Evolutionary conservation across 495 filamentous ascomycete genomes (phyloP).

Genomic region (Haplographium delicatum): DNA sequence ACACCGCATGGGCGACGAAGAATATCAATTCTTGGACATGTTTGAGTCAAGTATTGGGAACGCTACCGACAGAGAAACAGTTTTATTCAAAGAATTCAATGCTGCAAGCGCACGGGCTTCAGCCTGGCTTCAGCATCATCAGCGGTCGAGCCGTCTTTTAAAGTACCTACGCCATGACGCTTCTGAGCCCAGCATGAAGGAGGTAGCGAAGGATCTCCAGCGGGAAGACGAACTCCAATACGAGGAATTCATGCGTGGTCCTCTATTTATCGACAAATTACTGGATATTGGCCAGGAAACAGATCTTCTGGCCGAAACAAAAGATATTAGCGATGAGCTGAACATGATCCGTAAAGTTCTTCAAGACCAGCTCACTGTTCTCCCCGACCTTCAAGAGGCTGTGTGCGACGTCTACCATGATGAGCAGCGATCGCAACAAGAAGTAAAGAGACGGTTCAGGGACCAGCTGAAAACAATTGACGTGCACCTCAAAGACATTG

Average conservation of each 20-base stretch:
- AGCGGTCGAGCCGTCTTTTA: conserved; percentile 40
- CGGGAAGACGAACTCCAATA: conserved; percentile 13
- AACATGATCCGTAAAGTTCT: conserved; percentile 63
- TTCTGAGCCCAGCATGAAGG: conserved; percentile 11
- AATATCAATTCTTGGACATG: conserved; percentile 69
- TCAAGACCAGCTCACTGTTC: conserved; percentile 51
- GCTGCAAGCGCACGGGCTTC: conserved; percentile 55
- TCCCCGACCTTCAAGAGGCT: conserved; percentile 48
- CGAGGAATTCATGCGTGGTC: conserved; percentile 23
- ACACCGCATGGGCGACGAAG: conserved; percentile 54
- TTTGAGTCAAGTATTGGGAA: conserved; percentile 63
- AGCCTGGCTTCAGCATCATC: conserved; percentile 55
- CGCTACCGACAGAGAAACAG: conserved; percentile 57
- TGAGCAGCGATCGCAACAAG: conserved; percentile 44
- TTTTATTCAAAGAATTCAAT: conserved; percentile 61
- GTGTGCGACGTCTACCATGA: conserved; percentile 44
- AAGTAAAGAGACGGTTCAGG: conserved; percentile 52
- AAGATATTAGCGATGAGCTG: conserved; percentile 70
- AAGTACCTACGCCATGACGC: conserved; percentile 9
- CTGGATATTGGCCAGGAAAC: conserved; percentile 66
- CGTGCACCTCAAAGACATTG: conserved; percentile 57
- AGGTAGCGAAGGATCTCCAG: conserved; percentile 19
- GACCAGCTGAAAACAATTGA: conserved; percentile 59
- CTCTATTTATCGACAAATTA: conserved; percentile 57
- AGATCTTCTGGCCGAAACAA: conserved; percentile 58